phyloP scores from a whole-genome alignment of 345 rosid genomes.

The Cardiospermum halicacabum region DNA sequence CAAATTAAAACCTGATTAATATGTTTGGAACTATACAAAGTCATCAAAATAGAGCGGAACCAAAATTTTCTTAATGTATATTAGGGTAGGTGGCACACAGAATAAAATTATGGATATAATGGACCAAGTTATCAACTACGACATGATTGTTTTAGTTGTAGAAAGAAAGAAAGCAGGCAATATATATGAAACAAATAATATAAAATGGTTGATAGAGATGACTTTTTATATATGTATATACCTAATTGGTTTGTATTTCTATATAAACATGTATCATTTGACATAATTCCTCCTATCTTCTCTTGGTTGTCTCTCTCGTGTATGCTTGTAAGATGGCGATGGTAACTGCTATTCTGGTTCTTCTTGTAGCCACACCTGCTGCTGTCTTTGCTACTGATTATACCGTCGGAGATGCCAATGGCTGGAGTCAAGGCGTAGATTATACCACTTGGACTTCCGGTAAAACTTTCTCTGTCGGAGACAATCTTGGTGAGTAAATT shows the following conservation, averaged over 20 bases:
- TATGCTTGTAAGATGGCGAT: slow-evolving; percentile 17
- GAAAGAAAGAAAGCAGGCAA: neutral
- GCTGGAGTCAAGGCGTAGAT: slow-evolving; percentile 31
- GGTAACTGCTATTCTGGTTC: slow-evolving; percentile 25
- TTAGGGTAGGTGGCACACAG: slow-evolving; percentile 11
- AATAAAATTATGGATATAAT: neutral
- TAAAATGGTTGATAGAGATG: neutral
- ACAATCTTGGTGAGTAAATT: slow-evolving; percentile 31
- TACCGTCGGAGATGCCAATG: slow-evolving; percentile 34
- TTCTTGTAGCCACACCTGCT: slow-evolving; percentile 31
- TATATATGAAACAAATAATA: neutral
- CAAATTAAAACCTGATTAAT: no score
- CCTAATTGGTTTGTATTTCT: slow-evolving; percentile 12
- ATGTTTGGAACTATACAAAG: neutral
- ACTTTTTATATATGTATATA: neutral
- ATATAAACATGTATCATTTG: slow-evolving; percentile 11
- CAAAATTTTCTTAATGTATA: slow-evolving; percentile 2
- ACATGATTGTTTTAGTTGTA: neutral
- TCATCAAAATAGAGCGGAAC: neutral
- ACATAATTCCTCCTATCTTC: slow-evolving; percentile 5
- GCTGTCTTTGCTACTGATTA: slow-evolving; percentile 26
- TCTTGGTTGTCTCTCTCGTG: neutral
- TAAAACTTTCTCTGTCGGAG: slow-evolving; percentile 41
- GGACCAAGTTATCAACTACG: slow-evolving; percentile 1
- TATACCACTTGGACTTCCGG: slow-evolving; percentile 31